Base-by-base conservation (phyloP, 495 filamentous ascomycete species). In the Aspergillus carlsbadensis region DNA sequence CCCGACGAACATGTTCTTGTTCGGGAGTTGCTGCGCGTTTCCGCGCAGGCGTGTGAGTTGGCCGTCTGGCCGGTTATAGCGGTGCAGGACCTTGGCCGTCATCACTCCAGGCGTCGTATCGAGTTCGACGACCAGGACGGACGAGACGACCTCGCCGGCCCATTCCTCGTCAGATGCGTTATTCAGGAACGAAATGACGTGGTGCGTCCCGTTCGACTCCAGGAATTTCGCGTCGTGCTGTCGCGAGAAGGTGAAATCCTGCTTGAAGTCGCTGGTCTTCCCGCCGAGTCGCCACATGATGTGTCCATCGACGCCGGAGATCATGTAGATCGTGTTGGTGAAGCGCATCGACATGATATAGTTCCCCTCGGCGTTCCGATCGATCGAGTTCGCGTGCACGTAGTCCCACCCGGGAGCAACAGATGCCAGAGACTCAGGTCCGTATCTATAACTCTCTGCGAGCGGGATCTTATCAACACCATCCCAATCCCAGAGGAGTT, bases 311-410 rank as follows among this genome's bases (percentile, higher is more conserved):
- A 65, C 59, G 10, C 82, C 81, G 35, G 82, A 81, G 56, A 84
- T 76, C 52, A 79, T 70, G 62, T 81, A 81, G 34, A 86, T 71
- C n/a, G 80, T 73, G 60, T 78, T 77, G 20, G 77, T 78, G 60
- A 84, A 77, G 2, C 82, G 80, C 22, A 76, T 72, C 0, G 83
- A 85, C 36, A 87, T 74, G 20, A 85, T 54, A 55, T 83, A 87
- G 61, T 84, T 76, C 7, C 83, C 81, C 1, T 71, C 65, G 6
- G 54, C 56, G 58, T 81, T 76, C 65, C 81, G 81, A 63, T 84
- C 82, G 40, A 84, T 72, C n/a, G 78, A 76, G 65, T 84, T 84
- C 60, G 84, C 77, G 58, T 84, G 82, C 65, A 84, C 81, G 63
- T 82, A 84, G 58, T 87, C 81, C 78, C 26, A 29, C 26, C 26